Conservation (phyloP, 2,329 filamentous ascomycete species). For the Fusarium pseudocircinatum region DNA sequence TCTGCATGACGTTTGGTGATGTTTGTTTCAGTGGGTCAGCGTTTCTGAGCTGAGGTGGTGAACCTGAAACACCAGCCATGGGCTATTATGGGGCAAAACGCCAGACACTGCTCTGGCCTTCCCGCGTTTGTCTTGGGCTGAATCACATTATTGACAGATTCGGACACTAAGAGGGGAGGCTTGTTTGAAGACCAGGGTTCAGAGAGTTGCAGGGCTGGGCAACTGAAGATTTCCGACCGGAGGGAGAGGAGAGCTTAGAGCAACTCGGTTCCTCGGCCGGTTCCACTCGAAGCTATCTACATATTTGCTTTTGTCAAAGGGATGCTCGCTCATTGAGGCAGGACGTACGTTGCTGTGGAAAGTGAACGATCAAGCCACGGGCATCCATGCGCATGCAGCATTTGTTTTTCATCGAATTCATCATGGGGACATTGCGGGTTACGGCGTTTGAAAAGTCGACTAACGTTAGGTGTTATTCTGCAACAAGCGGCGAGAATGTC, state of each 20-base stretch:
- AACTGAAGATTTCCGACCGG: not conserved
- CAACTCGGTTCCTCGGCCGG: not conserved
- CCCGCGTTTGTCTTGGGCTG: slow-evolving; percentile 23
- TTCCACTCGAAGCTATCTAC: not conserved
- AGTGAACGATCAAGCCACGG: slow-evolving; percentile 6
- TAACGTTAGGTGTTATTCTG: slow-evolving; percentile 26
- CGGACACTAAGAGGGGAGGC: slow-evolving; percentile 22
- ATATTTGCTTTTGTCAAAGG: slow-evolving; percentile 15
- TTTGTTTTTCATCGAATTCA: slow-evolving; percentile 32
- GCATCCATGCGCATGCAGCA: slow-evolving; percentile 24
- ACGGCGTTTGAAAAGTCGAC: slow-evolving; percentile 40
- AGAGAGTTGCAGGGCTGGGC: slow-evolving; percentile 12
- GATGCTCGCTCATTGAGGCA: not conserved
- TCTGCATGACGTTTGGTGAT: slow-evolving; percentile 38
- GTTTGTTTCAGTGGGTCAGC: slow-evolving; percentile 37
- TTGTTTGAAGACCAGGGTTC: slow-evolving; percentile 32
- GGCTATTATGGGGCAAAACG: slow-evolving; percentile 36
- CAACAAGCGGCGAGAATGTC: slow-evolving; percentile 27
- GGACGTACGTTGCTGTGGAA: slow-evolving; percentile 7
- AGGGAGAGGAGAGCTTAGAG: not conserved
- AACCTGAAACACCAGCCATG: slow-evolving; percentile 38
- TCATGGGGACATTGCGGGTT: slow-evolving; percentile 33
- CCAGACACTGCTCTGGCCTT: slow-evolving; percentile 20
- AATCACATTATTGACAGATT: slow-evolving; percentile 23
- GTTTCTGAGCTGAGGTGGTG: slow-evolving; percentile 32